Base-by-base conservation (phyloP, 768 basidiomycete genomes). In the Lactarius quietus region DNA sequence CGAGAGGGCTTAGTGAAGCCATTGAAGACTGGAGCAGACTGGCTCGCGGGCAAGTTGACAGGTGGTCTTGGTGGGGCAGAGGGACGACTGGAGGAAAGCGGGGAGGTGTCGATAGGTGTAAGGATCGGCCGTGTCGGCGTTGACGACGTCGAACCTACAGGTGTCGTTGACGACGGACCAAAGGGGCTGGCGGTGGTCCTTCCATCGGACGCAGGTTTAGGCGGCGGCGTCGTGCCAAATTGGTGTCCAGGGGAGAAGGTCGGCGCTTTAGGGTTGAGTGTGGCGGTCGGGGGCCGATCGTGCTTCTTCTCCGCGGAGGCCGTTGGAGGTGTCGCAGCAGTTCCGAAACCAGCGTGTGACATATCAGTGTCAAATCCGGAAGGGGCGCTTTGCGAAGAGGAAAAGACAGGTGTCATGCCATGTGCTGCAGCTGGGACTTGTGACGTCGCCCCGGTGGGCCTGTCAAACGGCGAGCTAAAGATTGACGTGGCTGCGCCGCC, bases 201-300 rank as follows among this genome's bases (percentile, higher is more conserved):
- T 56, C 23, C 61, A 36, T 39, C n/a, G 12, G 43, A 20, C 35
- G 26, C 36, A 26, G 73, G 71, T 4, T 65, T 63, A 1, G 72
- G 71, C 26, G 71, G n/a, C n/a, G n/a, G 68, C 10, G 70, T 61
- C 6, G 10, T 53, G 39, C 26, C 61, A 45, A 41, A 70, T 59
- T 6, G 62, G 58, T 64, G 53, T 23, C 28, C 60, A 20, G 72
- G 43, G 61, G 72, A 15, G 68, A 70, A 71, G 7, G 69, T 26
- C 15, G 66, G 39, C 3, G 68, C 72, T 4, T 65, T 55, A 28
- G 70, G 70, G 33, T 70, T 68, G 3, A 69, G 59, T 3, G 60
- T 43, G 29, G 43, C 35, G 3, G 61, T 33, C 1, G 45, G 36
- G 23, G 62, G n/a, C 41, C 38, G 57, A 43, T 54, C 59, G 29